Evolutionary conservation across 2,329 filamentous ascomycete genomes (phyloP).

Genomic region (Metarhizium guizhouense): DNA sequence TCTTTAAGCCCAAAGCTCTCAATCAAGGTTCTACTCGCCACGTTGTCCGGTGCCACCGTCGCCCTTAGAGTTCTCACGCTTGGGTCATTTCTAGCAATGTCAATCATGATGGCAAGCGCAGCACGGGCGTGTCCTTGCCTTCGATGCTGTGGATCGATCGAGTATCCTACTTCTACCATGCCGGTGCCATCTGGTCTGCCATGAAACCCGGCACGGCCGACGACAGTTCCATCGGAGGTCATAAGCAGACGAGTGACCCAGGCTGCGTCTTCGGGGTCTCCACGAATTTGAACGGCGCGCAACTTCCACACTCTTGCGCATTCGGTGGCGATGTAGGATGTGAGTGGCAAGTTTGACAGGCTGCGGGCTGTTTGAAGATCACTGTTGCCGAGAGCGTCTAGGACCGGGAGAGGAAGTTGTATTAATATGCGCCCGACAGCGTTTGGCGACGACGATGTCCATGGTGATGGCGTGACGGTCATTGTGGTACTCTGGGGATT

Average conservation of each 20-base stretch:
- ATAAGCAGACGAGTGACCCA: neutral
- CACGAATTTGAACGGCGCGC: neutral
- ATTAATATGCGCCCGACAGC: no score
- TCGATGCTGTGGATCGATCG: no score
- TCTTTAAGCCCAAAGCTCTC: neutral
- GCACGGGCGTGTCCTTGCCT: no score
- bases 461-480: no score
- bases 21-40: neutral
- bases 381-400: neutral
- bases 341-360: neutral
- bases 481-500: no score
- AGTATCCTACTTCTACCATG: no score
- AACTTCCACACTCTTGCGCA: neutral
- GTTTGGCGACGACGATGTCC: no score
- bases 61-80: neutral
- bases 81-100: neutral
- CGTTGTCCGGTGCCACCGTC: neutral
- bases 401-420: neutral
- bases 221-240: neutral
- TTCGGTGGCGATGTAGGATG: neutral
- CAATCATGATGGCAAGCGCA: no score
- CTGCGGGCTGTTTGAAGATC: neutral
- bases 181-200: no score
- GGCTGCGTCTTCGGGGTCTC: neutral
- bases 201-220: constrained; percentile 1